Base-by-base conservation (phyloP, 2,329 filamentous ascomycete species). In the Phaeosphaeriaceae sp. region DNA sequence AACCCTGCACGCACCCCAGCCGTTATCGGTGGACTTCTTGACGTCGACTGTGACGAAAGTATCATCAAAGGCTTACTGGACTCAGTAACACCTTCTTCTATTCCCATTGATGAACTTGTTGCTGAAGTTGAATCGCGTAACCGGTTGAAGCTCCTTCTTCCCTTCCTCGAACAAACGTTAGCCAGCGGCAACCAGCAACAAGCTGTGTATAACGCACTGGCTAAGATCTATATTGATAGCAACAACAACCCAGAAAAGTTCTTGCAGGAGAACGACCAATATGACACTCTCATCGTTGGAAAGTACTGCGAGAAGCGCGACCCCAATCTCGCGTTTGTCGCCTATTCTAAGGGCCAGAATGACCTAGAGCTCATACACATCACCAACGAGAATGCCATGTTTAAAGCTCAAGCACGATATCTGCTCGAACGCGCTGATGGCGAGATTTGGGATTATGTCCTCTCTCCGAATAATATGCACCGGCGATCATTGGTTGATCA, bases 381-480 rank as follows among this genome's bases (percentile, higher is more conserved):
- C 69, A 97, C 94, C 68, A 99, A 97, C 66, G 95, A 99, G 77
- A 99, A 99, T 78, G 87, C 90, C n/a, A 99, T 99, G 94, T 99
- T 96, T 83, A 89, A 92, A 66, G 90, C 90, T n/a, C 94, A 99
- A 76, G 93, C 92, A 50, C 88, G 94, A 30, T 99, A 99, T 75
- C 83, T 99, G 18, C 81, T 99, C 43, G 92, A 97, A 67, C 88
- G 94, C 60, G 88, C 90, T 30, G 94, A 99, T 67, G 74, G 81
- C 2, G 94, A 99, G 73, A 86, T 99, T 39, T 99, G 95, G 95
- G 82, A 83, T 43, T 99, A 97, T 70, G 94, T 97, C 12, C 83
- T 99, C 28, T 96, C 89, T 73, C 87, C 91, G 64, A 97, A 97
- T 83, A 99, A 99, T 76, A 85, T 96, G 56, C 91, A 97, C 73